phyloP scores from a whole-genome alignment of 805 yeast species.

The Maudiozyma pseudohumilis region DNA sequence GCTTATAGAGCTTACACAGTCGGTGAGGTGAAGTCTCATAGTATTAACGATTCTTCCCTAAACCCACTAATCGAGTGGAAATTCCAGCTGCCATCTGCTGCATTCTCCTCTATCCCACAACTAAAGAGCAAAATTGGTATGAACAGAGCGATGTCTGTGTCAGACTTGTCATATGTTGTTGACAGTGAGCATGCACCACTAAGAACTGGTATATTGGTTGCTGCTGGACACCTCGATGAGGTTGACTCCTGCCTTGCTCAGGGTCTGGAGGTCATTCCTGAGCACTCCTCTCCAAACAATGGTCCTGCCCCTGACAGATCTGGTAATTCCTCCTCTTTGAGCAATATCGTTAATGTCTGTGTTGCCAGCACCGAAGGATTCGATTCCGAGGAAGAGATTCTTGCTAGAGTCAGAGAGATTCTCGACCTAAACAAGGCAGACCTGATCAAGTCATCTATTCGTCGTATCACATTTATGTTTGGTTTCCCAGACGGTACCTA shows the following conservation, averaged over 20 bases:
- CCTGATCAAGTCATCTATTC: constrained; percentile 58
- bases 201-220: constrained; percentile 77
- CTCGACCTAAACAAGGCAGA: constrained; percentile 63
- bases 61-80: constrained; percentile 77
- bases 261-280: constrained; percentile 65
- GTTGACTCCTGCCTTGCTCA: constrained; percentile 71
- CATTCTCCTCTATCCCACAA: constrained; percentile 60
- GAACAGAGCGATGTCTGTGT: constrained; percentile 85
- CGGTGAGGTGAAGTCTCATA: constrained; percentile 59
- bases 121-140: constrained; percentile 39
- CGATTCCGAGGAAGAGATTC: constrained; percentile 56
- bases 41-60: constrained; percentile 22
- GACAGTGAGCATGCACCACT: constrained; percentile 56
- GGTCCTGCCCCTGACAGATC: constrained; percentile 45
- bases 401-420: constrained; percentile 52
- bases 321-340: constrained; percentile 34
- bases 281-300: constrained; percentile 29
- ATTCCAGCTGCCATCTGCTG: constrained; percentile 78
- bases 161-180: constrained; percentile 80
- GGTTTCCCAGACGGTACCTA: constrained; percentile 78
- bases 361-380: constrained; percentile 68
- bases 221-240: constrained; percentile 79
- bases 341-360: constrained; percentile 77
- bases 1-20: constrained; percentile 94
- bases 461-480: constrained; percentile 88